Percentiles rank a stretch among this genome's conserved stretches.
These are phyloP conservation scores for Globisporangium nodosum DNA, from an alignment of 352 stramenopile species.

Conservation along the genomic window DNA sequence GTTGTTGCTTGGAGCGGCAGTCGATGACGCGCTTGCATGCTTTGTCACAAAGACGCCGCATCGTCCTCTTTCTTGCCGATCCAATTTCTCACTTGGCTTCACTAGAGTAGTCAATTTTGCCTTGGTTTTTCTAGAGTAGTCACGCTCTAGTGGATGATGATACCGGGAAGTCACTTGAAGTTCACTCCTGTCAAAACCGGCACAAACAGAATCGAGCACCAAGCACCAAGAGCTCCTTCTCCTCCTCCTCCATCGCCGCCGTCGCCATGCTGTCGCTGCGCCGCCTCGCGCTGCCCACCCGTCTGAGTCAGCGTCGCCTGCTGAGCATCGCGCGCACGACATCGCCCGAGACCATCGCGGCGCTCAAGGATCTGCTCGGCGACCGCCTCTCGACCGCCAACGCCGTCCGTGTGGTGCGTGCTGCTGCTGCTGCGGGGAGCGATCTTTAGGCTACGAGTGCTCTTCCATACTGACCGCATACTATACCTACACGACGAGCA, in stretches of 20 bases:
- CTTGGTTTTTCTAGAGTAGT: too few relatives aligned
- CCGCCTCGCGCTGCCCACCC: neutral
- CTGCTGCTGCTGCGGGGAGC: neutral
- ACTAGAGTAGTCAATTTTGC: neutral
- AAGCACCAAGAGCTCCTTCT: constrained; percentile 6
- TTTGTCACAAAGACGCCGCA: neutral
- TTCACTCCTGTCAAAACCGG: neutral
- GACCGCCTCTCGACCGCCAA: constrained; percentile 66
- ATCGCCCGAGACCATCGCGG: constrained; percentile 38
- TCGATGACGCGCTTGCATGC: neutral
- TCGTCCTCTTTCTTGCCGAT: neutral
- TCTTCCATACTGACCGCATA: too few relatives aligned
- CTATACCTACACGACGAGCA: constrained; percentile 2
- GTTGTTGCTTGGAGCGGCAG: too few relatives aligned
- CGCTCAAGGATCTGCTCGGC: constrained; percentile 51
- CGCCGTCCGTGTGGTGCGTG: constrained; percentile 47
- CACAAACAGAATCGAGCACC: too few relatives aligned
- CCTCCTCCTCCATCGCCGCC: neutral
- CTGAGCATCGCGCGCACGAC: constrained; percentile 27
- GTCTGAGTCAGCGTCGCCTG: neutral
- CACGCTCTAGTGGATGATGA: neutral
- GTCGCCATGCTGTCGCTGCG: neutral
- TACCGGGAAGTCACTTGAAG: neutral
- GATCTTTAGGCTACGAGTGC: too few relatives aligned
- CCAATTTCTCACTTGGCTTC: neutral